Conservation (phyloP, 805 yeast genomes). For the Wickerhamomyces xylosicus region DNA sequence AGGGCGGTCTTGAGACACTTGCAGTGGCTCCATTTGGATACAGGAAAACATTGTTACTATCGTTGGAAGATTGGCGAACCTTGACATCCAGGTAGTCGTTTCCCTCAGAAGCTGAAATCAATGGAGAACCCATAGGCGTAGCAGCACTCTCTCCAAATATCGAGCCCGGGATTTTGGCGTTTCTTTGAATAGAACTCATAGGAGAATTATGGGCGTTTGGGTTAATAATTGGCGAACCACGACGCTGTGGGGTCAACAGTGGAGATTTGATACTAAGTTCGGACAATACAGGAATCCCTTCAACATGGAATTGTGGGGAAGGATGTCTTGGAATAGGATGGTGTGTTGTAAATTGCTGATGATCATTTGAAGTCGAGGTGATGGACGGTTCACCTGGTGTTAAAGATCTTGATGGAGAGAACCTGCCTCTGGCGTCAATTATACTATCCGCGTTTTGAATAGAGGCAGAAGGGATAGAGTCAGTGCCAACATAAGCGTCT, state of each 20-base stretch:
- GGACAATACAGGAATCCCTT: conserved; percentile 8
- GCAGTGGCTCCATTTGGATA: conserved; percentile 13
- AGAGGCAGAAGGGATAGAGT: conserved; percentile 27
- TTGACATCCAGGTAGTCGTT: conserved; percentile 19
- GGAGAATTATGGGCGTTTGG: conserved; percentile 30
- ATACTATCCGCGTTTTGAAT: conserved; percentile 2
- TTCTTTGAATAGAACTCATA: conserved; percentile 52
- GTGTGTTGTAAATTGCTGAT: background rate
- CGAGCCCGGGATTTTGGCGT: conserved; percentile 18
- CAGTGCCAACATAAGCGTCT: conserved; percentile 29
- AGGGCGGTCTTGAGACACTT: conserved; percentile 42
- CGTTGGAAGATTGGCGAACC: background rate
- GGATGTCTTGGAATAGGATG: background rate
- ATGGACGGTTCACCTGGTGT: conserved; percentile 36
- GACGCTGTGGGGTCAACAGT: conserved; percentile 21
- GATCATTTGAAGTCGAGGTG: no score
- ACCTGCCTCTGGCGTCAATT: conserved; percentile 9
- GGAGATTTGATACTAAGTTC: conserved; percentile 21
- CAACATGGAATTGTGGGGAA: background rate
- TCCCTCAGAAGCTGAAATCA: conserved; percentile 37
- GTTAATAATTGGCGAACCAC: conserved; percentile 15
- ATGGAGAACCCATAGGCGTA: conserved; percentile 51
- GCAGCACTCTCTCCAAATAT: conserved; percentile 14
- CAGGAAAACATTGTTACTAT: conserved; percentile 16
- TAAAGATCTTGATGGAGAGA: conserved; percentile 25